Evolutionary conservation across 1,139 yeast species (phyloP).

Genomic region (Scheffersomyces parashehatae): DNA sequence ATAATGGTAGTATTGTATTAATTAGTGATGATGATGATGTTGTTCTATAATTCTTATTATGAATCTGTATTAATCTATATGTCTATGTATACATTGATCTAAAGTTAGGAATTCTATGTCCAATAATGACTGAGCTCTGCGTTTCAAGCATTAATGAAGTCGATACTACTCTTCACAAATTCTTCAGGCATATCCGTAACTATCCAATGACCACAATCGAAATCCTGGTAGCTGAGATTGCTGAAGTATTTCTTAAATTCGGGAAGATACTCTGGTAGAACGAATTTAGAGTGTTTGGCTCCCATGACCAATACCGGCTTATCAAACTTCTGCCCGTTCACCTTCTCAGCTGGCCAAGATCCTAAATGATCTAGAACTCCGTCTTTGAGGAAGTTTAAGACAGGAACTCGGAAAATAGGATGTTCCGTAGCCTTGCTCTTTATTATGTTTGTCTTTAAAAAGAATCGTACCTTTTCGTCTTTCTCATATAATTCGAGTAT

Average conservation of each 20-base stretch:
- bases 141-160: slow-evolving; percentile 12
- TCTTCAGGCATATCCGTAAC: slow-evolving; percentile 41
- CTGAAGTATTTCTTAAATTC: slow-evolving; percentile 41
- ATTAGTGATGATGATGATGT: no score
- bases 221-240: slow-evolving; percentile 24
- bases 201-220: slow-evolving; percentile 50
- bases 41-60: no score
- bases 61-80: no score
- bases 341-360: slow-evolving; percentile 41
- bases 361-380: slow-evolving; percentile 33
- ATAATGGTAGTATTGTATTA: no score
- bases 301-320: slow-evolving; percentile 45
- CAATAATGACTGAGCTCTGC: not conserved
- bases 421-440: slow-evolving; percentile 16
- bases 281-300: slow-evolving; percentile 44
- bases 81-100: no score
- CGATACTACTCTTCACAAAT: slow-evolving; percentile 28
- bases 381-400: slow-evolving; percentile 19
- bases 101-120: no score
- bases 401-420: slow-evolving; percentile 30
- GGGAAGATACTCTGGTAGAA: slow-evolving; percentile 24
- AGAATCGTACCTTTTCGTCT: slow-evolving; percentile 21
- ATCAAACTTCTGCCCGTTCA: slow-evolving; percentile 21
- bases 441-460: slow-evolving; percentile 32
- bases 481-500: slow-evolving; percentile 24